These are phyloP conservation scores for Oxyria digyna DNA, from an alignment of 148 eudicot species.

Conservation along the genomic window DNA sequence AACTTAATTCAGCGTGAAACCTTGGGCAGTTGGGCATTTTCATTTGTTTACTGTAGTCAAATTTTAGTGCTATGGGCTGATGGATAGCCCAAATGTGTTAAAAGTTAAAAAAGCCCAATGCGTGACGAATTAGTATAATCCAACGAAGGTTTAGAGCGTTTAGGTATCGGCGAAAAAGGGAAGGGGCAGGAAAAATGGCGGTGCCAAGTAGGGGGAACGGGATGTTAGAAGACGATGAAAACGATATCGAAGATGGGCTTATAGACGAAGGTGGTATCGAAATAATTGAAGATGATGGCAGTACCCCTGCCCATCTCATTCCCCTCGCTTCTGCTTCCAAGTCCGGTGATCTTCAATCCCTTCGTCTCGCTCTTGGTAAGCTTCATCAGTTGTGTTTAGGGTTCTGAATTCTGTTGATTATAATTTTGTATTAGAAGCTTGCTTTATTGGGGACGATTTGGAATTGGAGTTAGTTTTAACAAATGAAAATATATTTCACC, in stretches of 20 bases:
- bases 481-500: too few relatives aligned
- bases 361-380: slow-evolving; percentile 60
- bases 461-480: neutral
- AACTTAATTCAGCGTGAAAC: too few relatives aligned
- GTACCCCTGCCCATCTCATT: slow-evolving; percentile 56
- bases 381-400: neutral
- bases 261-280: slow-evolving; percentile 29
- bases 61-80: too few relatives aligned
- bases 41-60: too few relatives aligned
- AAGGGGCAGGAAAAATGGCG: slow-evolving; percentile 31
- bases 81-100: too few relatives aligned
- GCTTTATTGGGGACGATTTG: neutral
- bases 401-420: neutral
- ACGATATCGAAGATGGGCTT: slow-evolving; percentile 43
- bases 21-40: too few relatives aligned
- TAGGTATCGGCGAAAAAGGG: neutral
- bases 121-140: too few relatives aligned
- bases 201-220: slow-evolving; percentile 53
- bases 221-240: slow-evolving; percentile 35
- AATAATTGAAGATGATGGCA: slow-evolving; percentile 28
- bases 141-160: neutral
- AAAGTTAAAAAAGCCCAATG: too few relatives aligned
- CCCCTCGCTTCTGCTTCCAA: slow-evolving; percentile 42
- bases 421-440: neutral
- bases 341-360: slow-evolving; percentile 46